These are phyloP conservation scores for Cruciata laevipes DNA, from an alignment of 257 asterid species.

Conservation along the genomic window DNA sequence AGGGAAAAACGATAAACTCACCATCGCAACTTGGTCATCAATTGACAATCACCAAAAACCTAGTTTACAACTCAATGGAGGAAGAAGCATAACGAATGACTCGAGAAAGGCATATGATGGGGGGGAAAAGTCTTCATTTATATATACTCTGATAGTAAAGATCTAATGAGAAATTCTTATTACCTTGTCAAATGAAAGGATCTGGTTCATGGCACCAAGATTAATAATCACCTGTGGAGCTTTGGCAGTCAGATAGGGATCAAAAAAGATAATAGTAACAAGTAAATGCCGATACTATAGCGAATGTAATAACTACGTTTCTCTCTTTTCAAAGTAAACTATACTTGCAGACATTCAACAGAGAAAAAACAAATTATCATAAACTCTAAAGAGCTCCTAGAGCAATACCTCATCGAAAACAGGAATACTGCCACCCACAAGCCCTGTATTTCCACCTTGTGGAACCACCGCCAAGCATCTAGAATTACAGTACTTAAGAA, in stretches of 20 bases:
- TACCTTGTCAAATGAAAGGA: slow-evolving; percentile 89
- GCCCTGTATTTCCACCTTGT: slow-evolving; percentile 98
- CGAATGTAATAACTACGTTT: not conserved
- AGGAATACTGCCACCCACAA: slow-evolving; percentile 98
- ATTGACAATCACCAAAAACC: not conserved
- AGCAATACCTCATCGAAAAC: slow-evolving; percentile 82
- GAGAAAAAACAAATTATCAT: not conserved
- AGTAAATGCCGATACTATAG: not conserved
- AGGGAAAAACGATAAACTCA: slow-evolving; percentile 2
- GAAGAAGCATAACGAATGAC: not conserved
- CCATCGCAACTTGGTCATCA: not conserved
- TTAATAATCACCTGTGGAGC: slow-evolving; percentile 74
- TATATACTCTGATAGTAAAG: not conserved
- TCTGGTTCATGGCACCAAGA: slow-evolving; percentile 65
- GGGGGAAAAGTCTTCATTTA: slow-evolving; percentile 1
- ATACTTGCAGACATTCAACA: not conserved
- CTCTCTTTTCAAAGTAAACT: not conserved
- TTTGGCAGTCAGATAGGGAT: slow-evolving; percentile 13
- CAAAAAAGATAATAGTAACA: not conserved
- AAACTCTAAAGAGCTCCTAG: not conserved
- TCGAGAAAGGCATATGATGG: not conserved
- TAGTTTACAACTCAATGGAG: not conserved
- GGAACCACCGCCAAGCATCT: slow-evolving; percentile 94
- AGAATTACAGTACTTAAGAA: slow-evolving; percentile 80
- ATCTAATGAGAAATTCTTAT: slow-evolving; percentile 19